Base-by-base conservation (phyloP, 2,329 filamentous ascomycete genomes). In the Ophiostoma sp. region DNA sequence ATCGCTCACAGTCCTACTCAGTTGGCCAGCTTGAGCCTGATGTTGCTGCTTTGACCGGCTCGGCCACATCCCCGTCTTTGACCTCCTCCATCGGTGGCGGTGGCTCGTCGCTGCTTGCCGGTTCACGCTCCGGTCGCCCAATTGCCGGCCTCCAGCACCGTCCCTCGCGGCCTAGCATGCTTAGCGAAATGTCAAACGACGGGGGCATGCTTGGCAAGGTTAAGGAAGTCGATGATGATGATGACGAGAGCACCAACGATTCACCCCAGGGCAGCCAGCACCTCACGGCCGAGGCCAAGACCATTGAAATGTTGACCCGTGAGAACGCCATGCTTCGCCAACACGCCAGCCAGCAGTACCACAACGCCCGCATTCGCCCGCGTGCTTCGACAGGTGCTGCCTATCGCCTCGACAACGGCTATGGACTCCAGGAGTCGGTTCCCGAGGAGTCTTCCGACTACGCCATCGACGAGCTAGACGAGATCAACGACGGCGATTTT, bases 1-100 rank as follows among this genome's bases (percentile, higher is more conserved):
- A 97, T 78, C 91, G 96, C 59, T 99, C 96, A 6, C 94, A 98
- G 81, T 98, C 96, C 4, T 98, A 98, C 82, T 98, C 95, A 0
- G 95, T 97, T 66, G 95, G 95, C 4, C 95, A 98, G 80, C 85
- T 94, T 75, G 94, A 97, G 71, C 88, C 91, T 0, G 93, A 95
- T 74, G 82, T 82, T 0, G 39, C 72, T 15, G 64, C 52, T 1
- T 48, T 75, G 69, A 63, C 74, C 0, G 68, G 50, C 4, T 72
- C 70, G 1, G 42, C 68, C 1, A n/a, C 74, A 1, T 64, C 61
- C 3, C 61, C 74, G 1, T 78, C 82, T 17, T 78, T 78, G 2
- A 78, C 83, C 3, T 77, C 84, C 33, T 78, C 82, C 2, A 82
- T 86, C 80, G 83, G 81, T 72, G 81, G 86, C 80, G 83, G 81